A percentile compares a stretch with the other conserved stretches of the same genome.
phyloP scores from a whole-genome alignment of 1,139 yeast genomes.

The Blastobotrys illinoisensis region DNA sequence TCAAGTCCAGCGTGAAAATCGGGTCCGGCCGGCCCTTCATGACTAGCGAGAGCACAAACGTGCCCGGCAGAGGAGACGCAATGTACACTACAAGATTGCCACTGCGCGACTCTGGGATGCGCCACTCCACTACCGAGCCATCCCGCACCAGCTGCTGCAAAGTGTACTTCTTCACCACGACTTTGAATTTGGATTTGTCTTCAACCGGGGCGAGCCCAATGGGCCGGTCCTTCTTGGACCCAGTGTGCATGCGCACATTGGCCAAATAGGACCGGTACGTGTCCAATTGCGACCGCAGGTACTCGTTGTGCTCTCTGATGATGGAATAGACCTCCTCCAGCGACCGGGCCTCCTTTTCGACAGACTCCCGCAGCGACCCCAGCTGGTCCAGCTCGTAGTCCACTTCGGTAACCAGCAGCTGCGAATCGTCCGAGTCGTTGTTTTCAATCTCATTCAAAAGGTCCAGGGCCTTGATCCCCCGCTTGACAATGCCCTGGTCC shows the following conservation, averaged over 20 bases:
- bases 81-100: slow-evolving; percentile 26
- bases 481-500: slow-evolving; percentile 31
- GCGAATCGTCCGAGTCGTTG: slow-evolving; percentile 29
- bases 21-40: slow-evolving; percentile 33
- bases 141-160: slow-evolving; percentile 31
- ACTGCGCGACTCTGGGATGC: slow-evolving; percentile 27
- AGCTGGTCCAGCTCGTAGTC: slow-evolving; percentile 36
- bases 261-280: slow-evolving; percentile 35
- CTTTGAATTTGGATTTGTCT: slow-evolving; percentile 21
- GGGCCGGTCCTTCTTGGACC: slow-evolving; percentile 28
- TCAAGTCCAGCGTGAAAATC: slow-evolving; percentile 30
- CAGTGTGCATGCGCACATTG: slow-evolving; percentile 36
- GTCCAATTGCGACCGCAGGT: slow-evolving; percentile 34
- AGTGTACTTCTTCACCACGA: slow-evolving; percentile 31
- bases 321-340: slow-evolving; percentile 33
- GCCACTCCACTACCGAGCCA: slow-evolving; percentile 29
- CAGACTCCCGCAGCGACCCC: slow-evolving; percentile 35
- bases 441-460: slow-evolving; percentile 31
- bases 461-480: slow-evolving; percentile 36
- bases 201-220: slow-evolving; percentile 23
- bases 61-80: slow-evolving; percentile 34
- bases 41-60: slow-evolving; percentile 33
- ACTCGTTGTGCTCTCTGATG: slow-evolving; percentile 36
- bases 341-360: slow-evolving; percentile 32
- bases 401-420: slow-evolving; percentile 32